phyloP scores from a whole-genome alignment of 805 yeast species.

The Clavispora vitiphila region DNA sequence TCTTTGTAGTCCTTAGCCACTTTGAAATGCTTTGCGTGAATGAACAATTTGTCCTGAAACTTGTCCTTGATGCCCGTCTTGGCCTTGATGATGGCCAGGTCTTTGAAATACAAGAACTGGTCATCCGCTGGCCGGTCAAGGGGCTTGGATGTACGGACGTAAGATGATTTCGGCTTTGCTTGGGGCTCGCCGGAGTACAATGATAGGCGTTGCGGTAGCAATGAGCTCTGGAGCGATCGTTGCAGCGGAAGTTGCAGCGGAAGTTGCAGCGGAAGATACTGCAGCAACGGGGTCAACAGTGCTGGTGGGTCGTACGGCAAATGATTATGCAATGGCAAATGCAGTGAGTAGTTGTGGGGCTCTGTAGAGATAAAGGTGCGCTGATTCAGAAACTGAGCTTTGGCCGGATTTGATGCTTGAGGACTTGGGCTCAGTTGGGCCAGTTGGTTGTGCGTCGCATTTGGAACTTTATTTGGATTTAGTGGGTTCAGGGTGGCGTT shows the following conservation, averaged over 20 bases:
- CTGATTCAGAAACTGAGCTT: background rate
- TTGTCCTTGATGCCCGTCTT: background rate
- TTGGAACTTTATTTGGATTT: too few species aligned
- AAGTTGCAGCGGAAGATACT: background rate
- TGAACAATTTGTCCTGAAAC: constrained; percentile 2
- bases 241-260: background rate
- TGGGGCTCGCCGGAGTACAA: background rate
- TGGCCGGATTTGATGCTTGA: background rate
- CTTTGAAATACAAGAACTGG: constrained; percentile 3
- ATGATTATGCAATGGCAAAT: constrained; percentile 3
- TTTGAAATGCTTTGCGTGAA: constrained; percentile 5
- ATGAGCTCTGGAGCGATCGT: background rate
- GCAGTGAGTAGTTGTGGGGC: constrained; percentile 4
- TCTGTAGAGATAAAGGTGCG: background rate
- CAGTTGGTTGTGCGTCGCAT: too few species aligned
- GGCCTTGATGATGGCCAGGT: constrained; percentile 2
- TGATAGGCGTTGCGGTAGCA: background rate
- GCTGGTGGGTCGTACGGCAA: background rate
- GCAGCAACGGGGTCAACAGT: background rate
- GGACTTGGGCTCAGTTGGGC: background rate
- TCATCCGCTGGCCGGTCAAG: background rate
- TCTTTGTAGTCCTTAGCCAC: background rate
- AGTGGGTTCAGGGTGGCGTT: too few species aligned
- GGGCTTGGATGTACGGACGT: background rate
- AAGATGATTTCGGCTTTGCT: background rate